Conservation (phyloP, 2,329 filamentous ascomycete genomes). For the Aspergillus novoparasiticus region DNA sequence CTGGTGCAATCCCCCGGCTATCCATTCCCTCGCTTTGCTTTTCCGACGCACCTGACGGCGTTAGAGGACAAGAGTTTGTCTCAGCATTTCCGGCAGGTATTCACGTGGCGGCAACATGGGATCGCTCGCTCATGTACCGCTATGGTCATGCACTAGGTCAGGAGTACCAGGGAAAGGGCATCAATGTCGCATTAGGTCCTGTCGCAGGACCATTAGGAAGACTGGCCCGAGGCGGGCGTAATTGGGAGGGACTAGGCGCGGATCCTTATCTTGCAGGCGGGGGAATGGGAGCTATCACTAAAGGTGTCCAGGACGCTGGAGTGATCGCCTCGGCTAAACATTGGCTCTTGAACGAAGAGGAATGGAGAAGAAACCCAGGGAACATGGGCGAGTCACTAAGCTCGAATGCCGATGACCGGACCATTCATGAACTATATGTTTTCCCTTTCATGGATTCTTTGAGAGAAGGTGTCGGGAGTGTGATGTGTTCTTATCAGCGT, state of each 20-base stretch:
- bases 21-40: slow-evolving; percentile 16
- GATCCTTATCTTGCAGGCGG: slow-evolving; percentile 3
- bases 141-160: slow-evolving; percentile 4
- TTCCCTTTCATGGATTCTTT: slow-evolving; percentile 19
- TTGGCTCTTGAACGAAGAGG: slow-evolving; percentile 6
- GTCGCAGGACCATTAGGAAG: slow-evolving; percentile 1
- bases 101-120: slow-evolving; percentile 10
- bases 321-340: slow-evolving; percentile 4
- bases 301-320: neutral
- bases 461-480: slow-evolving; percentile 14
- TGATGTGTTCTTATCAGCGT: slow-evolving; percentile 21
- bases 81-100: slow-evolving; percentile 9
- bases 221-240: neutral
- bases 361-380: neutral
- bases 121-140: neutral
- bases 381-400: neutral
- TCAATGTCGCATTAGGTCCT: slow-evolving; percentile 5
- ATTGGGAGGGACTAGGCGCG: slow-evolving; percentile 2
- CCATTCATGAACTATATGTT: slow-evolving; percentile 17
- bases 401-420: slow-evolving; percentile 18
- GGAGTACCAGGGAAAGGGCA: neutral
- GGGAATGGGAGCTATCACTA: neutral
- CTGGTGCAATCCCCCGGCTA: slow-evolving; percentile 8
- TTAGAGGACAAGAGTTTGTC: slow-evolving; percentile 3
- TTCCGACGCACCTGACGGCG: slow-evolving; percentile 15